A percentile compares a stretch with the other conserved stretches of the same genome.
Evolutionary conservation across 768 basidiomycete species (phyloP).

Genomic region (Lactifluus echinatus): DNA sequence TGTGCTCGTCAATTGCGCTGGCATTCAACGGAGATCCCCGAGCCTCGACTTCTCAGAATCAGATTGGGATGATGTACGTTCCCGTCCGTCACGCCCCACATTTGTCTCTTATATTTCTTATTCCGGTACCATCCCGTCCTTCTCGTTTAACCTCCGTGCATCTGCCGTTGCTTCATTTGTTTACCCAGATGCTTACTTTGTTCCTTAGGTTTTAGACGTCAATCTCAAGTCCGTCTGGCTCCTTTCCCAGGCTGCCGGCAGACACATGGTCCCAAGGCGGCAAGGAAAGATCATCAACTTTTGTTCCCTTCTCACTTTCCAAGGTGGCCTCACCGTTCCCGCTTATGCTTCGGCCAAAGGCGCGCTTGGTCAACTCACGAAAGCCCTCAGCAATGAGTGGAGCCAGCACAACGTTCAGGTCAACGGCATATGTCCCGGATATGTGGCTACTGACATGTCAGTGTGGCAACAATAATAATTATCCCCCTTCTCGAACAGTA

Average conservation of each 20-base stretch:
- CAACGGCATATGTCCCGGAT: conserved; percentile 82
- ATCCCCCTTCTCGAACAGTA: no score
- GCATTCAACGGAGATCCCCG: conserved; percentile 50
- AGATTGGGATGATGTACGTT: conserved; percentile 65
- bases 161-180: conserved; percentile 12
- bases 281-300: conserved; percentile 69
- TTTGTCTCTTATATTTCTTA: conserved; percentile 4
- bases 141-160: conserved; percentile 10
- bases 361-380: conserved; percentile 76
- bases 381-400: conserved; percentile 93
- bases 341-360: conserved; percentile 92
- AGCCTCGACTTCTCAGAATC: conserved; percentile 55
- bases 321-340: conserved; percentile 65
- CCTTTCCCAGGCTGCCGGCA: conserved; percentile 77
- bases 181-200: conserved; percentile 3
- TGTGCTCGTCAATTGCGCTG: conserved; percentile 63
- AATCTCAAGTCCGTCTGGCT: conserved; percentile 87
- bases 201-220: conserved; percentile 64
- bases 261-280: conserved; percentile 74
- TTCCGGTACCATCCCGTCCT: neutral
- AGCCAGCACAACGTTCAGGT: conserved; percentile 81
- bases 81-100: conserved; percentile 8
- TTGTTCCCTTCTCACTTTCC: conserved; percentile 28
- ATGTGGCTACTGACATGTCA: conserved; percentile 84
- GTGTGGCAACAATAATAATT: conserved; percentile 20